phyloP scores from a whole-genome alignment of 768 basidiomycete species.

The Hirschioporus abietinus region DNA sequence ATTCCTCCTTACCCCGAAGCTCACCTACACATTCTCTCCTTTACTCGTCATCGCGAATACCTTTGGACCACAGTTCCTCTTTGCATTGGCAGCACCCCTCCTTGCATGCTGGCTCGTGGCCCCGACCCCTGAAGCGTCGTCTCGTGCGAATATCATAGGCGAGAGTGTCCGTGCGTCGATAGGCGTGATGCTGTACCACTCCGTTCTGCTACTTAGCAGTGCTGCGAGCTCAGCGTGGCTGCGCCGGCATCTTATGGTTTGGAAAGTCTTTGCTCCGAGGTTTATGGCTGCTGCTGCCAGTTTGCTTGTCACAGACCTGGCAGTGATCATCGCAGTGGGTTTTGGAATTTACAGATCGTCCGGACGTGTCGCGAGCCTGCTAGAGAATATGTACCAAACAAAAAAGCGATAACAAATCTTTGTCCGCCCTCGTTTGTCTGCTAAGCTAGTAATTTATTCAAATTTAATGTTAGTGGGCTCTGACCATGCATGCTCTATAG shows the following conservation, averaged over 20 bases:
- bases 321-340: conserved; percentile 55
- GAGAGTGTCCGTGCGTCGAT: conserved; percentile 50
- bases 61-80: conserved; percentile 63
- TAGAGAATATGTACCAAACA: conserved; percentile 17
- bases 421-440: too few relatives aligned
- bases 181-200: conserved; percentile 67
- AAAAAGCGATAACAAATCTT: neutral
- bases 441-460: neutral
- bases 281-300: conserved; percentile 76
- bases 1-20: conserved; percentile 69
- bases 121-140: conserved; percentile 38
- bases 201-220: conserved; percentile 57
- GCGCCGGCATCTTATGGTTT: conserved; percentile 90
- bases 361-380: conserved; percentile 19
- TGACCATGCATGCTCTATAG: neutral
- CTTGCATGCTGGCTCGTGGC: conserved; percentile 80
- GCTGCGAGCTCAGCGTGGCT: conserved; percentile 71
- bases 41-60: conserved; percentile 74
- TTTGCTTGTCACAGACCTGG: conserved; percentile 67
- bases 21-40: conserved; percentile 70
- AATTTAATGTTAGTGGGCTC: neutral
- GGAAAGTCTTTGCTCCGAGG: conserved; percentile 97
- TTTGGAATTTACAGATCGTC: conserved; percentile 48
- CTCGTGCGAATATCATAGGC: conserved; percentile 26
- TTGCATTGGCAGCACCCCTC: conserved; percentile 64